Base-by-base conservation (phyloP, 1,139 yeast genomes). In the Debaryomyces singareniensis region DNA sequence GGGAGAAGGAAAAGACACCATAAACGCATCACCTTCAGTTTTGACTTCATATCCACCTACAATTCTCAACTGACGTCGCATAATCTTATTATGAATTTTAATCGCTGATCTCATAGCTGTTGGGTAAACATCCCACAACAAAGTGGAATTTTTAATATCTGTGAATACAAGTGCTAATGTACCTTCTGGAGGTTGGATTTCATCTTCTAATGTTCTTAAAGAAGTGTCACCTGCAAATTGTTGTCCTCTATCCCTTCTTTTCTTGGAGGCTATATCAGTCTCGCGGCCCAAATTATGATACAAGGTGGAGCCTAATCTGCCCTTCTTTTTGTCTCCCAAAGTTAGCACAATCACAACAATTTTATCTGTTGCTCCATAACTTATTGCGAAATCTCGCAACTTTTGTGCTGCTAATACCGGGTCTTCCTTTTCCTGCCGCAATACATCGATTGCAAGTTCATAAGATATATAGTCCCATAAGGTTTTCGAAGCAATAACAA, bases 11-110 rank as follows among this genome's bases (percentile, higher is more conserved):
- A 91, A 91, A 5, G 96, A 85, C n/a, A 91, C 97, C 85, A 91
- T 89, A 46, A 91, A 91, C 0, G 98, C 96, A 63, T 91, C 99
- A 48, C 99, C 99, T 75, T 93, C 99, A 1, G 97, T 93, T 55
- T 91, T 91, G 20, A 91, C 98, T 55, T 91, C 99, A 50, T 91
- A 91, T 2, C 98, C 98, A 25, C 97, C 96, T 45, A 85, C 86
- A 29, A 89, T 80, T 42, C 96, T 74, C 41, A 91, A 62, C 46
- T 86, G 94, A 30, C 98, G 75, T 50, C 99, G 76, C 98, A 93
- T 91, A 20, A 91, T 76, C 15, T 84, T 75, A 52, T 91, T 93
- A 55, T 91, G 99, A 5, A 84, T 82, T 55, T 87, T 86, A 49
- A 91, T 91, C 1, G 98, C 98, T 3, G 95, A 81, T 53, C 97